Evolutionary conservation across 2,329 filamentous ascomycete species (phyloP), one percentile per base, ranked within the genome.

Genomic region (Arthrobotrys musiformis): DNA sequence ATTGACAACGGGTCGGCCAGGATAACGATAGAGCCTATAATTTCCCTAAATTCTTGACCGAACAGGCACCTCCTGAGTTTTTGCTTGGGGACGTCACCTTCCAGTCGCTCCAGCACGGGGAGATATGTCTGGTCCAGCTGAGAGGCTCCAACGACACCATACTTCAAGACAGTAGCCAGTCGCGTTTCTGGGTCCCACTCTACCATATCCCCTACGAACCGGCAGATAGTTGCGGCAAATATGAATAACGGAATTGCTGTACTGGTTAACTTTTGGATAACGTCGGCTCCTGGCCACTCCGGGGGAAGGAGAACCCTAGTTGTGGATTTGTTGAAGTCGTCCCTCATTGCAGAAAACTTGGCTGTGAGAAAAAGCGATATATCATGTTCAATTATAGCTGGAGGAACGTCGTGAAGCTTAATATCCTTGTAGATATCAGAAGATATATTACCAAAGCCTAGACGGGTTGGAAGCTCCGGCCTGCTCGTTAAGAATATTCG

Each of bases 171-270:
- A 13, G 44, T 54, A 40, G 33, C 44, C 1, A 79, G 48, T 42
- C 64, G 46, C 40, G 66, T 40, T 19, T 56, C 52, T 6, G 70
- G 62, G 54, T 76, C 22, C 28, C 28, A 40, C 17, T 46, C 13
- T n/a, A 13, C 7, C 13, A 2, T 30, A n/a, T 70, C 64, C 33
- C 62, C 24, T 48, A 83, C 69, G 35, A 81, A 82, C 6, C 79
- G 81, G 78, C 80, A 82, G 8, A 79, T 66, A 22, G 81, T 82
- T 26, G 79, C 73, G 19, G 80, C 79, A 72, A 75, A 82, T 44
- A 82, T 82, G 70, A 82, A 82, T 40, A 82, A 70, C 8, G 78
- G 50, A 64, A 44, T 60, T 1, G 81, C 78, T 28, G 48, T 79
- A 46, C 73, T 24, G 28, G 79, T 74, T 19, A 82, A 70, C 9